Evolutionary conservation across 805 yeast genomes (phyloP), one percentile per base, ranked within the genome.

Genomic region (Saccharomyces paradoxus): DNA sequence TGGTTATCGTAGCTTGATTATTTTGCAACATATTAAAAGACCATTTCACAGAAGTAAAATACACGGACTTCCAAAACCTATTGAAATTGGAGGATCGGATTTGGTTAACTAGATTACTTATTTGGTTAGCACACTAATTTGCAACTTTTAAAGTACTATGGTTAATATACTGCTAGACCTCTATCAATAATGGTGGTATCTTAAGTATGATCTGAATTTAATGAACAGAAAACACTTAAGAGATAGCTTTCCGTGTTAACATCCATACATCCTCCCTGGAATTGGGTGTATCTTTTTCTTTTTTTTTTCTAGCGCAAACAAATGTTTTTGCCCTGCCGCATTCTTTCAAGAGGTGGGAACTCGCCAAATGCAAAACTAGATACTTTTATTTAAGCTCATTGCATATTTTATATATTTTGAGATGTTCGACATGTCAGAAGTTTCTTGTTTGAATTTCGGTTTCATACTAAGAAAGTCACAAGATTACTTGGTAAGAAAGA

Each of bases 401-500:
- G 9, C 3, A n/a, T 37, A 12, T 10, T 53, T 57, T 70, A 28
- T 76, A 74, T 59, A 44, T 71, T 12, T 68, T 8, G 4, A 17
- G 22, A 7, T 37, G 24, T 1, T 37, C 22, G 7, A 7, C 13
- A 14, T 17, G 3, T 32, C 41, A 32, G 28, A 6, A n/a, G n/a
- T n/a, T n/a, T n/a, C n/a, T n/a, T n/a, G n/a, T n/a, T n/a, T n/a
- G n/a, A n/a, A n/a, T n/a, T n/a, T n/a, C n/a, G n/a, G n/a, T n/a
- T n/a, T n/a, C n/a, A n/a, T n/a, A n/a, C n/a, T n/a, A 17, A 37
- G 22, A 50, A 50, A 8, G 41, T 29, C 48, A 41, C 46, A 31
- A 55, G 50, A 37, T 49, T 51, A 54, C 63, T 66, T 69, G 72
- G 71, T 64, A 58, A 67, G 73, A 71, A 69, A 68, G 73, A 70